phyloP scores from a whole-genome alignment of 345 rosid genomes.

The Rubroshorea leprosula region DNA sequence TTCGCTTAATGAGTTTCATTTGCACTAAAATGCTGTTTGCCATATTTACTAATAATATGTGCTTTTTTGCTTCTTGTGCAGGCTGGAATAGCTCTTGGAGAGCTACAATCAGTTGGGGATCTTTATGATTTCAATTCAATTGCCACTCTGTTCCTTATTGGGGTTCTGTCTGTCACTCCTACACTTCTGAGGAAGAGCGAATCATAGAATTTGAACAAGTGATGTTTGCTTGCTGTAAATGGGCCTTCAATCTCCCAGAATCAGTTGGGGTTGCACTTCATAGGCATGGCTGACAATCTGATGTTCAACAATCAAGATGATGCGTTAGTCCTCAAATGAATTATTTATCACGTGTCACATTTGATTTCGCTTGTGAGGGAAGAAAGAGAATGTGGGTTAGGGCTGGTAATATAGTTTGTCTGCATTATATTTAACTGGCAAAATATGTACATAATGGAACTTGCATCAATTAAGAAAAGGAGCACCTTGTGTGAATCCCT shows the following conservation, averaged over 20 bases:
- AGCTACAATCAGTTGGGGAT: conserved; percentile 68
- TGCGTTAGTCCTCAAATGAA: too few species aligned
- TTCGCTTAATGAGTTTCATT: too few species aligned
- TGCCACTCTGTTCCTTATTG: conserved; percentile 76
- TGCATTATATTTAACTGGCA: too few species aligned
- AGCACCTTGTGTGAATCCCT: too few species aligned
- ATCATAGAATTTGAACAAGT: conserved; percentile 20
- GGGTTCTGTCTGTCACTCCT: conserved; percentile 68
- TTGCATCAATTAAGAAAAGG: too few species aligned
- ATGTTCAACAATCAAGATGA: conserved; percentile 7
- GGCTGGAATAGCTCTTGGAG: conserved; percentile 95
- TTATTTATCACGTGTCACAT: too few species aligned
- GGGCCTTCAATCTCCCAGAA: too few species aligned
- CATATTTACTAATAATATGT: neutral
- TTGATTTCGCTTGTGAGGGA: too few species aligned
- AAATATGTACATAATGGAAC: too few species aligned
- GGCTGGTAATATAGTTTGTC: neutral
- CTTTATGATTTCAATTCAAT: conserved; percentile 82
- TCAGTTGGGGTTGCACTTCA: conserved; percentile 15
- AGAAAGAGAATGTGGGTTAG: neutral
- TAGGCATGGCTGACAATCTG: conserved; percentile 14
- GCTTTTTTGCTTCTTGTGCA: conserved; percentile 20
- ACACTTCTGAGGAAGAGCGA: conserved; percentile 53
- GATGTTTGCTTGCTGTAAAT: too few species aligned
- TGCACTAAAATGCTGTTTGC: too few species aligned